These are phyloP conservation scores for Alternaria hordeiaustralica DNA, from an alignment of 2,329 filamentous ascomycete genomes.

Conservation along the genomic window DNA sequence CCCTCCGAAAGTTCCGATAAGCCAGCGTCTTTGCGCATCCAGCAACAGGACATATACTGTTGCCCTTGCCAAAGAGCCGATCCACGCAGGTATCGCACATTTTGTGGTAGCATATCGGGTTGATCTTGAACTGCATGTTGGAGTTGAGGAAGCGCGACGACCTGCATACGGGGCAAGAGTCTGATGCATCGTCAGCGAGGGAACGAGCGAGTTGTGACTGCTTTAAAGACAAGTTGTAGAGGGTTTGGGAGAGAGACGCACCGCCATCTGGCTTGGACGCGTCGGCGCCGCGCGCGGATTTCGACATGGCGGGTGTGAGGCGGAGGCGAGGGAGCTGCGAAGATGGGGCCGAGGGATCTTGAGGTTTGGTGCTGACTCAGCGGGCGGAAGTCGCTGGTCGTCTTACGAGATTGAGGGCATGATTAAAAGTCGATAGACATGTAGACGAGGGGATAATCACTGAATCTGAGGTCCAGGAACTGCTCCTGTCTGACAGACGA, in stretches of 20 bases:
- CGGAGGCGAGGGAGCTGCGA: constrained; percentile 4
- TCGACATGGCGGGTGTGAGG: constrained; percentile 43
- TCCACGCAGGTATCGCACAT: constrained; percentile 98
- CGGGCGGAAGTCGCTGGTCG: constrained; percentile 2
- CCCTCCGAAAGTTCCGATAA: constrained; percentile 80
- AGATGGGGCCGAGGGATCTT: not conserved
- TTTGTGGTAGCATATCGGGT: constrained; percentile 97
- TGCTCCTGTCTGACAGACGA: not conserved
- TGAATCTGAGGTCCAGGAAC: not conserved
- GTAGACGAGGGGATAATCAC: not conserved
- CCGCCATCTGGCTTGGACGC: constrained; percentile 47
- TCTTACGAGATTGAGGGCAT: not conserved
- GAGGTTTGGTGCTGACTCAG: constrained; percentile 21
- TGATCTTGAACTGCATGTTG: constrained; percentile 93
- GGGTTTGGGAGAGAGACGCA: constrained; percentile 45
- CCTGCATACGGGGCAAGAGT: constrained; percentile 97
- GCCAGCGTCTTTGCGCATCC: constrained; percentile 87
- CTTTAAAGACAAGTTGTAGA: constrained; percentile 39
- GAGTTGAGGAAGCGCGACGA: constrained; percentile 94
- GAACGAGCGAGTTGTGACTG: constrained; percentile 17
- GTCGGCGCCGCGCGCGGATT: constrained; percentile 37
- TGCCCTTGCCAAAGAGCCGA: constrained; percentile 89
- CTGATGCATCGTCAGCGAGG: constrained; percentile 51
- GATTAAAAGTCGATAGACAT: not conserved
- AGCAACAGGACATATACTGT: constrained; percentile 89